These are phyloP conservation scores for Neofusicoccum cordaticola DNA, from an alignment of 2,329 filamentous ascomycete genomes.

Conservation along the genomic window DNA sequence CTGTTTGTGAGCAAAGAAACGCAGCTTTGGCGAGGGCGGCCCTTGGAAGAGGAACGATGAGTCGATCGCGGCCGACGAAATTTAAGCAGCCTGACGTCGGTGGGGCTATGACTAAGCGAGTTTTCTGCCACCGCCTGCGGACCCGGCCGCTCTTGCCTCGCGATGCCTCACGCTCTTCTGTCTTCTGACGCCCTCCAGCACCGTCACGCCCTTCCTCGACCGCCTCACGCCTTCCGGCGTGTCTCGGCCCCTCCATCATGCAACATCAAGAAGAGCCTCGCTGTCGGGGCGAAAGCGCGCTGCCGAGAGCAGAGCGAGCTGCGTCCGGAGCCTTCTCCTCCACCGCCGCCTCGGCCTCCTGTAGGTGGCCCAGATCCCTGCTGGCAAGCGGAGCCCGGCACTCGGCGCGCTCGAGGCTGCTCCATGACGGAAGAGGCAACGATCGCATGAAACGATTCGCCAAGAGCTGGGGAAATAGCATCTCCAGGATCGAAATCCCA, in stretches of 20 bases:
- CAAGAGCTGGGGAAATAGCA: slow-evolving; percentile 1
- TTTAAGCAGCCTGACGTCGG: slow-evolving; percentile 9
- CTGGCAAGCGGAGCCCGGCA: not conserved
- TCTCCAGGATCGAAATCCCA: not conserved
- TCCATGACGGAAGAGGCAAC: not conserved
- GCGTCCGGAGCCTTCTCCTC: not conserved
- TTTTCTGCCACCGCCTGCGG: slow-evolving; percentile 13
- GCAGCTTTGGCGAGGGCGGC: slow-evolving; percentile 87
- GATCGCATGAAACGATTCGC: not conserved
- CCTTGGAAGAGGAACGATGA: slow-evolving; percentile 56
- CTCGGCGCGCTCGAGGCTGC: not conserved
- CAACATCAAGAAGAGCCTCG: not conserved
- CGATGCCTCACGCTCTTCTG: not conserved
- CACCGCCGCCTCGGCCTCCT: not conserved
- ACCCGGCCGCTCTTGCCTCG: not conserved
- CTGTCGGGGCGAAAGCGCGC: too few species aligned
- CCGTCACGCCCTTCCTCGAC: not conserved
- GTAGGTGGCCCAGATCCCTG: not conserved
- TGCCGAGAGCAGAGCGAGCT: not conserved
- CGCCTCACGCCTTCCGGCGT: not conserved
- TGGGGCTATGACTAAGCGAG: slow-evolving; percentile 5
- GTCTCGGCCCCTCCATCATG: not conserved
- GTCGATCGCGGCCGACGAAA: not conserved
- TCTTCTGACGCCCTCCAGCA: not conserved
- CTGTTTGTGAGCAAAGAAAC: slow-evolving; percentile 90